Base-by-base conservation (phyloP, 805 yeast species). In the Ogataea ramenticola region DNA sequence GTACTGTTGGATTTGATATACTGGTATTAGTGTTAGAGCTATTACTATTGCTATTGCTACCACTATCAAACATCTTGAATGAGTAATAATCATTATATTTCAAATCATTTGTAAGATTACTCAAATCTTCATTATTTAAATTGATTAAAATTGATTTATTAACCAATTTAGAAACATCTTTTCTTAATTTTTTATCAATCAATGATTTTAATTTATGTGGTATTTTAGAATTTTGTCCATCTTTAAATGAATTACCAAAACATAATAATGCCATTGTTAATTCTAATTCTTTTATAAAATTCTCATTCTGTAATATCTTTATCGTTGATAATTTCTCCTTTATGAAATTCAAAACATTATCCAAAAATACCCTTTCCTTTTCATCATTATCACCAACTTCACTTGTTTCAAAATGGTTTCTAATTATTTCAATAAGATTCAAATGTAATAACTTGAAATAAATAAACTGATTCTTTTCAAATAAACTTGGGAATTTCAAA, bases 241-340 rank as follows among this genome's bases (percentile, higher is more conserved):
- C n/a, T 14, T 29, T 29, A 14, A 29, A 29, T 10, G n/a, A 34
- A 20, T 34, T 34, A 32, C 73, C 71, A 55, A 74, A 76, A 52
- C 80, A 77, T 32, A 89, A 64, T 47, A 89, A 67, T 20, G 95
- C 87, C 93, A 89, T 86, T 2, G 95, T 80, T 37, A 81, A 67
- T 57, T 90, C 96, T 48, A 89, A 64, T 50, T 86, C 91, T 43
- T 76, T 75, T 62, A 88, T 70, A 47, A 83, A 77, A 45, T 68
- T 68, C 49, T 67, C 67, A 39, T 80, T 80, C 36, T 58, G 61
- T 33, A 61, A 46, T 10, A 63, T 57, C 36, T 55, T 56, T 5
- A 54, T 42, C 17, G 57, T 58, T 2, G 65, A 60, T 21, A 63
- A 49, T 54, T 80, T 80, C 19, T 72, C 75, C 47, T 80, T 71